Conservation (phyloP, 768 basidiomycete genomes). For the Tricholoma hemisulphureum region DNA sequence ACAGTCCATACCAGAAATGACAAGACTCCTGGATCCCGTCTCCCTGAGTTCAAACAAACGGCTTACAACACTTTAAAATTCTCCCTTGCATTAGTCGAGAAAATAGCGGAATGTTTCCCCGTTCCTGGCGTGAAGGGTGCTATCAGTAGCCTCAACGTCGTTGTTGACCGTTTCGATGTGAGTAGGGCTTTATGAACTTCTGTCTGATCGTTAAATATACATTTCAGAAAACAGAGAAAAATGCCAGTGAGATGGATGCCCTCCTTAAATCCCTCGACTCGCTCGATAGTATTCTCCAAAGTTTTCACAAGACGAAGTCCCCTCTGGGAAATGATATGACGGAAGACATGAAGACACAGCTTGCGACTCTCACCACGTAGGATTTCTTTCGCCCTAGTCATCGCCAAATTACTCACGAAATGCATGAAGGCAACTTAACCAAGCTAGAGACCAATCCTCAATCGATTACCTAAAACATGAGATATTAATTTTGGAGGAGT, state of each 20-base stretch:
- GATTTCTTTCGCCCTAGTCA: not conserved
- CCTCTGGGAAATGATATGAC: not conserved
- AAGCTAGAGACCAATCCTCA: not conserved
- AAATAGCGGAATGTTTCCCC: slow-evolving; percentile 14
- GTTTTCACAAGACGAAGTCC: not conserved
- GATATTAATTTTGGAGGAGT: not conserved
- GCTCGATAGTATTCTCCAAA: not conserved
- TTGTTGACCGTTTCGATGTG: slow-evolving; percentile 13
- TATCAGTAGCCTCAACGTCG: slow-evolving; percentile 4
- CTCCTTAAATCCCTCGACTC: not conserved
- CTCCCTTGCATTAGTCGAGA: slow-evolving; percentile 13
- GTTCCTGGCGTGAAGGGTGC: slow-evolving; percentile 13
- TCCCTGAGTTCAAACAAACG: slow-evolving; percentile 1
- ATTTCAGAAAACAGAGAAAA: slow-evolving; percentile 9
- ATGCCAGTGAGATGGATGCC: slow-evolving; percentile 6
- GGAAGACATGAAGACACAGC: not conserved
- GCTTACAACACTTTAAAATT: slow-evolving; percentile 13
- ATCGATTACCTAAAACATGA: not conserved
- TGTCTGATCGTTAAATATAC: not conserved
- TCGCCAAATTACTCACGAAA: not conserved
- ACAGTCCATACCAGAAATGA: not conserved
- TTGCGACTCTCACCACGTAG: not conserved
- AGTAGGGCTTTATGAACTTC: not conserved
- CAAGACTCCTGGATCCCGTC: not conserved
- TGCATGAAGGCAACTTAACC: not conserved